A percentile compares a stretch with the other conserved stretches of the same genome.
Conservation (phyloP, 257 asterid genomes). For the Gentiana macrophylla region DNA sequence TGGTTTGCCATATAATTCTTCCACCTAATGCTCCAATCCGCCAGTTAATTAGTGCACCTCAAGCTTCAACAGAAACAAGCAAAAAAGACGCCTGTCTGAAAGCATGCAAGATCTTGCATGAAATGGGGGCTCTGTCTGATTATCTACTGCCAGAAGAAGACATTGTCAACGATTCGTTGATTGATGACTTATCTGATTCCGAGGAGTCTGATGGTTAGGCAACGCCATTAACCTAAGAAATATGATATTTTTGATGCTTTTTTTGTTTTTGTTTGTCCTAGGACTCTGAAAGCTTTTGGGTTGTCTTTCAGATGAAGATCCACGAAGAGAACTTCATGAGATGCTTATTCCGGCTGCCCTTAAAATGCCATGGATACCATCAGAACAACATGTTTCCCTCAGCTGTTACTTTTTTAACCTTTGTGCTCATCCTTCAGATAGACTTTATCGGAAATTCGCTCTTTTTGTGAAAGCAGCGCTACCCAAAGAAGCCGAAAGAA, state of each 20-base stretch:
- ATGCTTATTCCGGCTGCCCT: conserved; percentile 90
- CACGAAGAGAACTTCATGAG: conserved; percentile 73
- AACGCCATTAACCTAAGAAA: neutral
- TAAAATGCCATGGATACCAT: conserved; percentile 48
- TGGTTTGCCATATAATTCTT: conserved; percentile 57
- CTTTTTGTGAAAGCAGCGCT: conserved; percentile 71
- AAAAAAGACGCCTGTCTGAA: conserved; percentile 86
- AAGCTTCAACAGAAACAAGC: conserved; percentile 56
- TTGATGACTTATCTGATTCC: conserved; percentile 42
- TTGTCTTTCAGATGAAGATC: conserved; percentile 42
- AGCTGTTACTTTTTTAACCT: conserved; percentile 52
- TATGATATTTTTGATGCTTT: neutral
- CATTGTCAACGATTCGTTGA: conserved; percentile 33
- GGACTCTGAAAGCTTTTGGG: conserved; percentile 1
- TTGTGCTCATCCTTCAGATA: conserved; percentile 67
- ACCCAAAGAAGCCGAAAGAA: conserved; percentile 69
- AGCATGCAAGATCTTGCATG: conserved; percentile 88
- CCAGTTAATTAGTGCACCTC: conserved; percentile 58
- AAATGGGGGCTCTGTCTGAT: conserved; percentile 80
- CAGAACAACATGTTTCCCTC: conserved; percentile 36
- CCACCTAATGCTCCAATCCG: conserved; percentile 91
- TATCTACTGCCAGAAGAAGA: conserved; percentile 82
- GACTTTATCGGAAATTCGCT: conserved; percentile 65
- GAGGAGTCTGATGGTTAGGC: conserved; percentile 56
- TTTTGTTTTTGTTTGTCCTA: neutral